Base-by-base conservation (phyloP, 2,329 filamentous ascomycete species). In the Alternaria sp. region DNA sequence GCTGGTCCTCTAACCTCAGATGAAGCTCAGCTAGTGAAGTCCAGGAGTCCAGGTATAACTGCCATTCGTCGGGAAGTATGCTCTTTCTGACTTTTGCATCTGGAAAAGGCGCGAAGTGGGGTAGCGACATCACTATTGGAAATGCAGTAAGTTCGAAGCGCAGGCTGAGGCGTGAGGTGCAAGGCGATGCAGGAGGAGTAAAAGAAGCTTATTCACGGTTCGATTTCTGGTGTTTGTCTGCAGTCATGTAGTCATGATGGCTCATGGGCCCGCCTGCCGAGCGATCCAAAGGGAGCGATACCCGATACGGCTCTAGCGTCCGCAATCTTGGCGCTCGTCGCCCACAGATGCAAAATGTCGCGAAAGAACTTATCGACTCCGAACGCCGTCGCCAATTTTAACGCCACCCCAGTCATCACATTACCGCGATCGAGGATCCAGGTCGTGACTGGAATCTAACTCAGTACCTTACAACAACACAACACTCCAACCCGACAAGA, bases 51-150 rank as follows among this genome's bases (percentile, higher is more conserved):
- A 96, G 81, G 75, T 91, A 93, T 32, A 86, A 84, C 66, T 90
- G 85, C 93, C 93, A 97, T 79, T 97, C 92, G 52, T 85, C 80
- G 4, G 88, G 80, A 40, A 85, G 83, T 61, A 97, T 85, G 67
- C 86, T 85, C 67, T 86, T 85, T 72, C 89, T 88, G 81, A 93
- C 88, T 57, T 83, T 81, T 34, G 86, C 81, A 63, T 89, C 85
- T 18, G 94, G 94, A 70, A 95, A 93, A 20, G 91, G 87, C 59
- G 91, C 93, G 78, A 97, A 85, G 34, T 89, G 85, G 43, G 93
- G 93, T 50, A 94, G 81, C 55, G 81, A 74, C 78, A 83, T 83
- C 45, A 56, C 34, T 59, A 41, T 34, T 27, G 30, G 45, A 20
- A 32, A 18, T 16, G 2, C 28, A 25, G 18, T 8, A 14, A 11